Evolutionary conservation across 108 stramenopile genomes (phyloP), one percentile per base, ranked within the genome.

Genomic region (Aurantiochytrium sp.): DNA sequence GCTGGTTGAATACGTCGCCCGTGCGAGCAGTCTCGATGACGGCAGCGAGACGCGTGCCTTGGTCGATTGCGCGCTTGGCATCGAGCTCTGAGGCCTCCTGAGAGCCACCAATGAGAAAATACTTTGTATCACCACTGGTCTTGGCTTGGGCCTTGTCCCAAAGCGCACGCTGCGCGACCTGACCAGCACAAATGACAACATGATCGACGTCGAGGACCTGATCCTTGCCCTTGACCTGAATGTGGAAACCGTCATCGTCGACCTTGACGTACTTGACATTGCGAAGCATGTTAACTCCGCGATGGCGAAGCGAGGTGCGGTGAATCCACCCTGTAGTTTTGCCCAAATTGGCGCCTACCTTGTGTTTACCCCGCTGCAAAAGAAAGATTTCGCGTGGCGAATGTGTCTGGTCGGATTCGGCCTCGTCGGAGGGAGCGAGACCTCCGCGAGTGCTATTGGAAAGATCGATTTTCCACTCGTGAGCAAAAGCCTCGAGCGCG

Each of bases 321-420:
- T 99, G 98, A 87, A 99, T 98, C 98, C 98, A 99, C 18, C 98
- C 98, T 8, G 98, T 98, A 5, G 98, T 99, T 88, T 95, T 96
- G 45, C 97, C 97, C 18, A 99, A 94, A 0, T 94, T 93, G 23
- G 94, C 95, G 43, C 98, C 98, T 43, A 98, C 91, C 89, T 96
- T 96, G 90, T 96, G 96, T 87, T 94, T 94, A 90, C 98, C 98
- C 72, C 98, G 95, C 89, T 99, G 98, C 93, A 98, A 92, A 89
- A 98, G 91, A 90, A 92, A 89, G 60, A 97, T 91, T 90, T 97
- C 72, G 95, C 96, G 69, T 95, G 93, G 53, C 44, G 45, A 23
- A 8, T 47, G 45, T 18, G 18, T 42, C 18, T 83, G 43, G 25
- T 6, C 49, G n/a, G 45, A 5, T 19, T 23, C 28, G 59, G 23